These are phyloP conservation scores for Cercophora samala DNA, from an alignment of 495 filamentous ascomycete species.

Conservation along the genomic window DNA sequence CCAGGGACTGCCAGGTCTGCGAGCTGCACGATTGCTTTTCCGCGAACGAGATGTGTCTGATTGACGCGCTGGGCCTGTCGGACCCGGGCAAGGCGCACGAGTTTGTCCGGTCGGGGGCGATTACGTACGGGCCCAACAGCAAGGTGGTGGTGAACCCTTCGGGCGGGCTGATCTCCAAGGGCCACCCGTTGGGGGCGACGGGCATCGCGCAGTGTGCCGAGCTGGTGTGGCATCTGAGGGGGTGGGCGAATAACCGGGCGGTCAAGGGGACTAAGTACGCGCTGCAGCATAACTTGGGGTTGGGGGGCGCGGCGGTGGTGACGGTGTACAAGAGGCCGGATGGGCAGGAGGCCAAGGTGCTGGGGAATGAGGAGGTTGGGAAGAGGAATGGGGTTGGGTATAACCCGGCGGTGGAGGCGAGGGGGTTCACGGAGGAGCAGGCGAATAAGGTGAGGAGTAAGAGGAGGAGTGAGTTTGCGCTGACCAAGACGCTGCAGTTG, in stretches of 20 bases:
- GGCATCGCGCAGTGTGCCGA: slow-evolving; percentile 95
- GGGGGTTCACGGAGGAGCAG: slow-evolving; percentile 76
- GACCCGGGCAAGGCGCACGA: slow-evolving; percentile 85
- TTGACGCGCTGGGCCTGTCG: slow-evolving; percentile 81
- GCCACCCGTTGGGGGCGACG: slow-evolving; percentile 89
- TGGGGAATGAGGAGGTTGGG: slow-evolving; percentile 58
- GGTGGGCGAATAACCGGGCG: slow-evolving; percentile 90
- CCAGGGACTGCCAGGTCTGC: slow-evolving; percentile 73
- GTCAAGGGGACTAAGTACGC: slow-evolving; percentile 65
- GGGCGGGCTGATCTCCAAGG: slow-evolving; percentile 92
- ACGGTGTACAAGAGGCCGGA: slow-evolving; percentile 90
- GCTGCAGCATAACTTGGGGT: slow-evolving; percentile 90
- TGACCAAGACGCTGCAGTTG: slow-evolving; percentile 68
- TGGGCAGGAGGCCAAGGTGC: slow-evolving; percentile 55
- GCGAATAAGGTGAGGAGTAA: slow-evolving; percentile 66
- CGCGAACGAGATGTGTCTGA: slow-evolving; percentile 85
- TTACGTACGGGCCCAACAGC: slow-evolving; percentile 74
- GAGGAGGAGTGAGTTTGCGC: slow-evolving; percentile 64
- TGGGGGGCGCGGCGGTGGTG: slow-evolving; percentile 88
- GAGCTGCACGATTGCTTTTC: slow-evolving; percentile 98
- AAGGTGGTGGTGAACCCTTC: slow-evolving; percentile 88
- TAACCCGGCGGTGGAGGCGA: slow-evolving; percentile 88
- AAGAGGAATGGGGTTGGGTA: slow-evolving; percentile 71
- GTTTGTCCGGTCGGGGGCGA: slow-evolving; percentile 81
- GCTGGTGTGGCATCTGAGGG: slow-evolving; percentile 91